phyloP scores from a whole-genome alignment of 1,284 basidiomycete species.

The Coniferiporia weirii region DNA sequence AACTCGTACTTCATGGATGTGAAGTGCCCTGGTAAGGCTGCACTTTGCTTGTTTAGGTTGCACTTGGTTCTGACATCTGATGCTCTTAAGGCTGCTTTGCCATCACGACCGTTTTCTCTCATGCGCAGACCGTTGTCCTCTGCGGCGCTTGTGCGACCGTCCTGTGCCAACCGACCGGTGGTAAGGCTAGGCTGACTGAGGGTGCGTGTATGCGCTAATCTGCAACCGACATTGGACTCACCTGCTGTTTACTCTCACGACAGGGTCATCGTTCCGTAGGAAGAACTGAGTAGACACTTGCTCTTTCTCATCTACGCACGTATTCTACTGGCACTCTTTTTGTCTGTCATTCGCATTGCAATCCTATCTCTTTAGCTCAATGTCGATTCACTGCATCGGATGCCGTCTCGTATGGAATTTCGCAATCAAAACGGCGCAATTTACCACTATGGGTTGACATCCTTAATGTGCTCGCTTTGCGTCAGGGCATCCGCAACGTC shows the following conservation, averaged over 20 bases:
- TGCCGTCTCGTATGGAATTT: neutral
- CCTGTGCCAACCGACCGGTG: constrained; percentile 97
- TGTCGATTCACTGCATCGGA: neutral
- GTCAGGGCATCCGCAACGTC: neutral
- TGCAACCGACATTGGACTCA: constrained; percentile 2
- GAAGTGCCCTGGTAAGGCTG: constrained; percentile 88
- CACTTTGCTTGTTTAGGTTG: constrained; percentile 19
- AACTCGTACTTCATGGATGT: constrained; percentile 99
- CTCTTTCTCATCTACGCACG: constrained; percentile 19
- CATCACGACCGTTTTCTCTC: constrained; percentile 94
- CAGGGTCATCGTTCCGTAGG: constrained; percentile 84
- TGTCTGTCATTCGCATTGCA: constrained; percentile 9
- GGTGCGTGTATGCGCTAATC: constrained; percentile 52
- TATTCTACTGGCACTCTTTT: neutral
- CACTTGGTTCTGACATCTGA: constrained; percentile 27
- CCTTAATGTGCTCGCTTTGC: neutral
- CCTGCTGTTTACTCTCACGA: constrained; percentile 1
- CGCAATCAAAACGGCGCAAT: neutral
- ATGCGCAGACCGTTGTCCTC: constrained; percentile 89
- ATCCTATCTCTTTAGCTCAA: neutral
- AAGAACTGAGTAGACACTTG: constrained; percentile 58
- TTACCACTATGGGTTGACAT: neutral
- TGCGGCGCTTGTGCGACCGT: constrained; percentile 94
- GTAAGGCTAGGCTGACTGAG: constrained; percentile 97
- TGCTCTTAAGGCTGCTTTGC: constrained; percentile 74